Base-by-base conservation (phyloP, 2,329 filamentous ascomycete species). In the Claviceps monticola region DNA sequence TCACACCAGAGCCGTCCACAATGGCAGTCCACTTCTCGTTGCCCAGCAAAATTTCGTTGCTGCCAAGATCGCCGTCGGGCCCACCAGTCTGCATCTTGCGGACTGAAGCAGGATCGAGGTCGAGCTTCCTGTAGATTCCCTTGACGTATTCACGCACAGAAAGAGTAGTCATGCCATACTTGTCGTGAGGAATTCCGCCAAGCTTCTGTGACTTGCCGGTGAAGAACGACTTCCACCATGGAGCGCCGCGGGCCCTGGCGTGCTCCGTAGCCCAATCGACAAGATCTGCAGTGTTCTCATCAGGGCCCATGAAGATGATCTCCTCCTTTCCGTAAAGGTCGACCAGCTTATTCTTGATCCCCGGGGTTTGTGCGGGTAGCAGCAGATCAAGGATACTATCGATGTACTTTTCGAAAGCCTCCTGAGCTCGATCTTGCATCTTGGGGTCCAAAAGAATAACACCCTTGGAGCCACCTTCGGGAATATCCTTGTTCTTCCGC, bases 151-250 rank as follows among this genome's bases (percentile, higher is more conserved):
- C 88, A 46, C 93, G 88, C 48, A 98, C 91, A 5, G 90, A 96
- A 53, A 97, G 72, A 0, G 93, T 97, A 1, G 93, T 98, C 93
- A 98, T 98, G 61, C 93, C 93, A 64, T 98, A 98, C 42, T 76
- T 72, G 66, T 98, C 93, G 69, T 98, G 93, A 39, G 93, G 93
- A 59, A 98, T 98, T 64, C 93, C 93, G 56, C 93, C 93, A 14
- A 98, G 79, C 69, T 86, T 93, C 50, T 89, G 93, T 60, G 88
- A 95, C 78, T 98, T 98, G 63, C 93, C 93, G 2, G 93, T 98
- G 77, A 98, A 98, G 80, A 98, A 98, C 0, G 93, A 98, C 76
- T 98, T 98, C 93, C 93, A 98, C 88, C 91, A 98, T 29, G 89
- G 88, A 4, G 93, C 93, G 46, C 89, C 89, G 60, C 93, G 83